Base-by-base conservation (phyloP, 768 basidiomycete species). In the Mycena vulgaris region DNA sequence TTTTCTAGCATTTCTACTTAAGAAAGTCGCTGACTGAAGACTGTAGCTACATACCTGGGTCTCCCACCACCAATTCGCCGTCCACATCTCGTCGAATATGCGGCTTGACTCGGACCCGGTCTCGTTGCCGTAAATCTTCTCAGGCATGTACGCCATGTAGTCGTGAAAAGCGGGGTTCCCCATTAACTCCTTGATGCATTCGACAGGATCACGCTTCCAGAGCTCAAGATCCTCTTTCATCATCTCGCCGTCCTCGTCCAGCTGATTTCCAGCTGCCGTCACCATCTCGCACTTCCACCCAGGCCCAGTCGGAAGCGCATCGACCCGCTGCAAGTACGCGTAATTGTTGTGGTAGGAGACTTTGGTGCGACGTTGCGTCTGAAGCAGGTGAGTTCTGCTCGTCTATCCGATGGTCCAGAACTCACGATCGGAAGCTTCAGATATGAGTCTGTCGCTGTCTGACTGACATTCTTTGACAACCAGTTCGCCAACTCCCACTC, bases 261-360 rank as follows among this genome's bases (percentile, higher is more conserved):
- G 23, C 21, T 27, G 13, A 55, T 71, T 58, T 19, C 70, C 70
- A 23, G 47, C 37, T 9, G 63, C 66, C 45, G 63, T 68, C 8
- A 71, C 70, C 17, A 60, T 45, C 37, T 75, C 69, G 23, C 71
- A 72, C 30, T 68, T 48, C 10, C n/a, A n/a, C n/a, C n/a, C n/a
- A n/a, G n/a, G n/a, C n/a, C n/a, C n/a, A n/a, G n/a, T n/a, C n/a
- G n/a, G n/a, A n/a, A n/a, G n/a, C n/a, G n/a, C n/a, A n/a, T n/a
- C n/a, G n/a, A n/a, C n/a, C n/a, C n/a, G n/a, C n/a, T n/a, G n/a
- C n/a, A n/a, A n/a, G n/a, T n/a, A n/a, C n/a, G n/a, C n/a, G n/a
- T n/a, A n/a, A n/a, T 70, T 75, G 42, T 73, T 78, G 23, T 72
- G 60, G 39, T 71, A 79, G 2, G 76, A 76, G 17, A 63, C 53